These are phyloP conservation scores for Alectoria sarmentosa DNA, from an alignment of 495 filamentous ascomycete species.

Conservation along the genomic window DNA sequence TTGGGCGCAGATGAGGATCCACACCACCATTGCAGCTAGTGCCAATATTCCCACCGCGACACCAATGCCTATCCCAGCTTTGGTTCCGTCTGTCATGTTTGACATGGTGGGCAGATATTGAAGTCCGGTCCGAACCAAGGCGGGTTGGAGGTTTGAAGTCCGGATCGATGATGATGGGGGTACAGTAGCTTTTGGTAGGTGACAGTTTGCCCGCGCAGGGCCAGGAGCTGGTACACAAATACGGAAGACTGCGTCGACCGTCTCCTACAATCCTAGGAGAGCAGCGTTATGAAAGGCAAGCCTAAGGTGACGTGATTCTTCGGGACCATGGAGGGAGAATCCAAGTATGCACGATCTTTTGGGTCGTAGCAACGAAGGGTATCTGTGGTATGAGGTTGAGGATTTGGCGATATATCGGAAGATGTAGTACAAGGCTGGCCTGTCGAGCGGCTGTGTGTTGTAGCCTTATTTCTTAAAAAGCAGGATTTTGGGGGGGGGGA, in stretches of 20 bases:
- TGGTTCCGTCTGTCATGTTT: constrained; percentile 3
- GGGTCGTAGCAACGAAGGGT: background rate
- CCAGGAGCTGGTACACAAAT: background rate
- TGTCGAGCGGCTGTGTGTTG: background rate
- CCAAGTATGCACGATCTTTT: background rate
- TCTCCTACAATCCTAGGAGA: background rate
- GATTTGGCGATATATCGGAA: background rate
- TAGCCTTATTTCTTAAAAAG: background rate
- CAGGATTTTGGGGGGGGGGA: no score
- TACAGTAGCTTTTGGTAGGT: background rate
- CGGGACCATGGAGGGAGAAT: background rate
- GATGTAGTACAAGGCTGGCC: background rate
- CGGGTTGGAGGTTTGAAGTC: background rate
- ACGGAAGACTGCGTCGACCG: background rate
- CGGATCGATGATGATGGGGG: background rate
- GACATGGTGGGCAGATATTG: background rate
- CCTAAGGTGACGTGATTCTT: background rate
- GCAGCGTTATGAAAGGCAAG: background rate
- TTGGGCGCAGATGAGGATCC: background rate
- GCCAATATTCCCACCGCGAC: background rate
- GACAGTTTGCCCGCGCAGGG: background rate
- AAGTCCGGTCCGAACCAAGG: background rate
- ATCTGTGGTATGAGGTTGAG: background rate
- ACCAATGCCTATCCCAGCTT: constrained; percentile 2
- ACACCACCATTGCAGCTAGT: background rate